These are phyloP conservation scores for Fusarium sterilihyphosum DNA, from an alignment of 2,329 filamentous ascomycete genomes.

Conservation along the genomic window DNA sequence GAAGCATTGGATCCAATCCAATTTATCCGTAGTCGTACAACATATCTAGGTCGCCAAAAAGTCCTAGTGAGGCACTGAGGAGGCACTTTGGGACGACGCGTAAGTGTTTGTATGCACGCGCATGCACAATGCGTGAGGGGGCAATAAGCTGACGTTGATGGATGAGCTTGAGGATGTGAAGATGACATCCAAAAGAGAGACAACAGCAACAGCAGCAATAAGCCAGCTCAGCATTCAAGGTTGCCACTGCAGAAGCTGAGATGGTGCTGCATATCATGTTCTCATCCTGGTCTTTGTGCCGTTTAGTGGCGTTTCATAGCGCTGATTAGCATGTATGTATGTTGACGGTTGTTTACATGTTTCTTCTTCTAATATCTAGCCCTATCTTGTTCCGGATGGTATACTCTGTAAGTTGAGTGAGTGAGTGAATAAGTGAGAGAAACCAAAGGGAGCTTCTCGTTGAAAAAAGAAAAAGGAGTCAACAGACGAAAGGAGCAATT, in stretches of 20 bases:
- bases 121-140: slow-evolving; percentile 1
- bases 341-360: background rate
- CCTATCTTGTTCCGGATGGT: background rate
- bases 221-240: slow-evolving; percentile 13
- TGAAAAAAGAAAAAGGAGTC: background rate
- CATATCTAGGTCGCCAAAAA: background rate
- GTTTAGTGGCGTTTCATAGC: background rate
- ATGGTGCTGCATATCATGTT: background rate
- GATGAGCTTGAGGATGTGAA: background rate
- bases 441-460: background rate
- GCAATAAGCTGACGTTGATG: slow-evolving; percentile 20
- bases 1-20: background rate
- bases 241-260: background rate
- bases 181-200: slow-evolving; percentile 1
- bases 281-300: background rate
- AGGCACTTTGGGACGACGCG: slow-evolving; percentile 19
- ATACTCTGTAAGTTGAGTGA: background rate
- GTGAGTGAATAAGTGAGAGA: background rate
- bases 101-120: slow-evolving; percentile 19
- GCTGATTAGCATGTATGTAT: background rate
- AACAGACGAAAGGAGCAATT: background rate
- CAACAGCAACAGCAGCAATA: background rate
- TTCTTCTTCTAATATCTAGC: background rate
- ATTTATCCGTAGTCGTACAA: background rate
- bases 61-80: slow-evolving; percentile 1